These are phyloP conservation scores for Teunomyces panamensis DNA, from an alignment of 805 yeast species.

Conservation along the genomic window DNA sequence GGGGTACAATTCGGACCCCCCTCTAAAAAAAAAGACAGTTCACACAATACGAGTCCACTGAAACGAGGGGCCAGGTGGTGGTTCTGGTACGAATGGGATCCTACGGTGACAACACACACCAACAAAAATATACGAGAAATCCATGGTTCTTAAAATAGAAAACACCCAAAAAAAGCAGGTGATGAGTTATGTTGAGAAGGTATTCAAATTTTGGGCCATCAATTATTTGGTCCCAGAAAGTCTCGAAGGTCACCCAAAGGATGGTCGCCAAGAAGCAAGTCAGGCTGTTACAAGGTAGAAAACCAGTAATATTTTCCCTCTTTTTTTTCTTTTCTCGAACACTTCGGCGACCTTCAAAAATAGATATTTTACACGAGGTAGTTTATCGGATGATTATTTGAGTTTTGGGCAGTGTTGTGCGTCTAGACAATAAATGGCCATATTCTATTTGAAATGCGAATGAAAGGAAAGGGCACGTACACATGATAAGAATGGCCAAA, in stretches of 20 bases:
- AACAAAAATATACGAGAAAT: neutral
- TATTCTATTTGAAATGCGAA: neutral
- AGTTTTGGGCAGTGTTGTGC: neutral
- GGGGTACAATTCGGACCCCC: too few relatives aligned
- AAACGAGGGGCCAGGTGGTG: neutral
- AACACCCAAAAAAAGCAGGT: too few relatives aligned
- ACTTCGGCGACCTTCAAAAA: neutral
- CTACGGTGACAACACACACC: neutral
- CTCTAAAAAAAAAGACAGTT: neutral
- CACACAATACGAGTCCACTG: neutral
- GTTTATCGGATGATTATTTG: neutral
- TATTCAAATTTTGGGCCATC: too few relatives aligned
- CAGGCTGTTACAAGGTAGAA: too few relatives aligned
- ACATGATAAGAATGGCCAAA: neutral
- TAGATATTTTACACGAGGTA: neutral
- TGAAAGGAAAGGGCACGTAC: neutral
- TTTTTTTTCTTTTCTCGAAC: neutral
- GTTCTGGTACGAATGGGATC: neutral
- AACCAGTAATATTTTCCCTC: neutral
- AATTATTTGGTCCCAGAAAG: too few relatives aligned
- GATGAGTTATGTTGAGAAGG: too few relatives aligned
- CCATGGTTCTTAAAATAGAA: too few relatives aligned
- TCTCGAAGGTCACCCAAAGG: too few relatives aligned
- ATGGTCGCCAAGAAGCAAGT: too few relatives aligned
- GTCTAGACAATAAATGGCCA: neutral